These are phyloP conservation scores for Lizonia empirigonia DNA, from an alignment of 2,329 filamentous ascomycete genomes.

Conservation along the genomic window DNA sequence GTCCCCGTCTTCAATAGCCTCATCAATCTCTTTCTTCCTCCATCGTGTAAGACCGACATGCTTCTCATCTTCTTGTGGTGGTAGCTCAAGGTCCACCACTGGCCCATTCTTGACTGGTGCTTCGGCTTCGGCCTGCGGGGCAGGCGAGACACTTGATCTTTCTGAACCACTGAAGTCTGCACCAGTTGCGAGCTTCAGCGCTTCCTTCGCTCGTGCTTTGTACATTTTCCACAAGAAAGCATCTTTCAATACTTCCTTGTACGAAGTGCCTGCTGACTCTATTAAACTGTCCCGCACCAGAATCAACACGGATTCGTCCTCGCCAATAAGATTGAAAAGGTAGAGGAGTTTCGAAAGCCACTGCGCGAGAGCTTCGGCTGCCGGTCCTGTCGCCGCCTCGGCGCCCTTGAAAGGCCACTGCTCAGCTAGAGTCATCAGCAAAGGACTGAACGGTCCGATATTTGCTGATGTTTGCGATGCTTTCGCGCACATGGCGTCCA, in stretches of 20 bases:
- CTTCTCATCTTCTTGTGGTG: slow-evolving; percentile 51
- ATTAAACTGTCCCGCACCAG: slow-evolving; percentile 38
- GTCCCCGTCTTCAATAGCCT: slow-evolving; percentile 78
- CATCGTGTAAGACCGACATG: slow-evolving; percentile 63
- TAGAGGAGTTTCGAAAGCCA: slow-evolving; percentile 46
- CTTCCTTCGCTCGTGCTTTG: slow-evolving; percentile 45
- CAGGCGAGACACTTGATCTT: slow-evolving; percentile 37
- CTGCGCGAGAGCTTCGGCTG: slow-evolving; percentile 39
- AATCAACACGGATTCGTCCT: slow-evolving; percentile 37
- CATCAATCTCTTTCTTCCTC: slow-evolving; percentile 76
- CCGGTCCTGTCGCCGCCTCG: slow-evolving; percentile 30
- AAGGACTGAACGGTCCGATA: slow-evolving; percentile 59
- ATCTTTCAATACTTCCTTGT: slow-evolving; percentile 42
- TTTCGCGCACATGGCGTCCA: slow-evolving; percentile 57
- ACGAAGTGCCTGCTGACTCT: slow-evolving; percentile 32
- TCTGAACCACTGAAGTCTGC: slow-evolving; percentile 46
- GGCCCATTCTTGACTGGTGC: slow-evolving; percentile 16
- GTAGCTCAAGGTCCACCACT: slow-evolving; percentile 40
- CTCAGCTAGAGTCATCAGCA: slow-evolving; percentile 73
- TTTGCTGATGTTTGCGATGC: slow-evolving; percentile 24
- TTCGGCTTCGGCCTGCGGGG: slow-evolving; percentile 23
- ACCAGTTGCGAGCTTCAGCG: slow-evolving; percentile 41
- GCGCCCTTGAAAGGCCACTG: slow-evolving; percentile 70
- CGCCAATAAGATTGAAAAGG: slow-evolving; percentile 45
- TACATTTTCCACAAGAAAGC: slow-evolving; percentile 47